Conservation (phyloP, 805 yeast genomes). For the Starmerella floris region DNA sequence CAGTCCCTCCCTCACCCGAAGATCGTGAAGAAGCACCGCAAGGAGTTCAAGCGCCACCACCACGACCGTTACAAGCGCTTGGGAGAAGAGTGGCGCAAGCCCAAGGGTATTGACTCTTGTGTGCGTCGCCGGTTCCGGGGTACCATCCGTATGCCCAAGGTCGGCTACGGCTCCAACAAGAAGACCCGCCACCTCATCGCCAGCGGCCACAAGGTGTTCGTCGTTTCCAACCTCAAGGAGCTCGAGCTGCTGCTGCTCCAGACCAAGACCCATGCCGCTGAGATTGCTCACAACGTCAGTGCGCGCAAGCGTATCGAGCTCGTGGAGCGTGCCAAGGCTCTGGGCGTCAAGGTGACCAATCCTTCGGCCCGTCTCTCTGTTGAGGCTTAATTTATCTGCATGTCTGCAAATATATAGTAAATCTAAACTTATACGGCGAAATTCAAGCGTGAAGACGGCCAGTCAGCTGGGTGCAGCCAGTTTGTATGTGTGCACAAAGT, state of each 20-base stretch:
- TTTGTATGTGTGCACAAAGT: no score
- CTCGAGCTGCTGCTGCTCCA: constrained; percentile 91
- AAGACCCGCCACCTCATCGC: constrained; percentile 92
- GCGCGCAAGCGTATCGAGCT: constrained; percentile 96
- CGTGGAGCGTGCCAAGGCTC: constrained; percentile 92
- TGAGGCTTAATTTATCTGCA: constrained; percentile 58
- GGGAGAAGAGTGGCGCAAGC: constrained; percentile 99
- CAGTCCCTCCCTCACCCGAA: constrained; percentile 96
- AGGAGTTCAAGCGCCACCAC: constrained; percentile 99
- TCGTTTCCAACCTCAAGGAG: constrained; percentile 84
- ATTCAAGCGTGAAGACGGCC: no score
- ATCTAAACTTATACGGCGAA: neutral
- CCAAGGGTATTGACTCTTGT: constrained; percentile 99
- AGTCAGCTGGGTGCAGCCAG: no score
- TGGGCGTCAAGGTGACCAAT: constrained; percentile 98
- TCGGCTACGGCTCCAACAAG: constrained; percentile 99
- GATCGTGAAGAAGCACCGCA: constrained; percentile 98
- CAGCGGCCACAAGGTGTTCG: constrained; percentile 95
- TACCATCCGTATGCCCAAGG: constrained; percentile 96
- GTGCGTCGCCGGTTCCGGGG: constrained; percentile 99
- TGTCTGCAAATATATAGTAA: constrained; percentile 2
- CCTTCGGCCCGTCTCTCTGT: constrained; percentile 96
- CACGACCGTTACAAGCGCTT: constrained; percentile 99
- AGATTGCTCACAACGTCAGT: constrained; percentile 97
- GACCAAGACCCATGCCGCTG: constrained; percentile 99